Base-by-base conservation (phyloP, 106 monocot genomes). In the Triglochin maritima region DNA sequence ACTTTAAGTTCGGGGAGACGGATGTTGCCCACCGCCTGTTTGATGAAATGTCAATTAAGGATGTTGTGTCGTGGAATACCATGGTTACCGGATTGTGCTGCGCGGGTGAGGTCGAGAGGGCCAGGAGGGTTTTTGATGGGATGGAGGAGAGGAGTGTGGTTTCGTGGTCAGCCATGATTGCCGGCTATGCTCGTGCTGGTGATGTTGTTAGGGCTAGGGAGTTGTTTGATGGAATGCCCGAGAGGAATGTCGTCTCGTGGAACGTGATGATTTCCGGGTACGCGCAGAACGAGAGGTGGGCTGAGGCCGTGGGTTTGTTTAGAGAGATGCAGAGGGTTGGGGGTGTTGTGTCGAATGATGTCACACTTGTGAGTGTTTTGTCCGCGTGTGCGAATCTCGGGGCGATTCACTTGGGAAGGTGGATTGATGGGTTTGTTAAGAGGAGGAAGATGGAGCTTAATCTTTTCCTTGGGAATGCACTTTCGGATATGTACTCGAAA, bases 161-260 rank as follows among this genome's bases (percentile, higher is more conserved):
- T 2, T 72, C 81, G 4, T 81, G 81, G 81, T 81, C 81, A 2
- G 72, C 81, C 17, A 81, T 81, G 77, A 69, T 81, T 50, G 67
- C 77, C 5, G 81, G 81, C 5, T 56, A 73, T 48, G 54, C 77
- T 4, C 65, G 72, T 15, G 47, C 59, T 2, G 81, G 81, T 15
- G 60, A 81, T 66, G 48, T 81, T 11, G 77, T 41, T 15, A 59
- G 58, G 10, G 81, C 81, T 8, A 66, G 81, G 4, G 72, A 69
- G 59, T 15, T 81, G 29, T 81, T 81, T 45, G 73, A 81, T 47
- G 14, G 16, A 15, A 81, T 81, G 77, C 67, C 72, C 4, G 58
- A 69, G 48, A 62, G 69, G 52, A 77, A 69, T 64, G 72, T 77
- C 6, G 64, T 68, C 52, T 73, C 68, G 14, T 81, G 81, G 77